Conservation (phyloP, 176 grass and related monocot species). For the Thinopyrum elongatum region DNA sequence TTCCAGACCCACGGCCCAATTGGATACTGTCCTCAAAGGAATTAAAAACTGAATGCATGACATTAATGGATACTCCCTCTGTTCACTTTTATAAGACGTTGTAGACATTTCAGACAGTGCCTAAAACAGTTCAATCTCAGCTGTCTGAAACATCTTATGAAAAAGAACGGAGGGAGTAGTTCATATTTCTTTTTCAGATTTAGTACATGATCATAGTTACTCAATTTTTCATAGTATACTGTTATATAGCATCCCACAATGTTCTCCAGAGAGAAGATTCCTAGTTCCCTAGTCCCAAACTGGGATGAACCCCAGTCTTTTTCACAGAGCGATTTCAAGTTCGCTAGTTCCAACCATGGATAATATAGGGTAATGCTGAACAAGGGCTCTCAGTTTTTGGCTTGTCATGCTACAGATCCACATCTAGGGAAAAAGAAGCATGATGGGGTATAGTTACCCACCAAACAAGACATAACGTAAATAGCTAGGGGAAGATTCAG, state of each 20-base stretch:
- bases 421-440: background rate
- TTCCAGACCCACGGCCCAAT: background rate
- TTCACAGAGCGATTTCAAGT: background rate
- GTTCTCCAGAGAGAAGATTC: background rate
- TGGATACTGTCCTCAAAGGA: background rate
- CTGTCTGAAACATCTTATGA: no score
- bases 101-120: no score
- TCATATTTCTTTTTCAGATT: background rate
- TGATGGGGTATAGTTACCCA: background rate
- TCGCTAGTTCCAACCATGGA: background rate
- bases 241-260: background rate
- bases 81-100: no score
- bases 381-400: background rate
- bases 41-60: background rate
- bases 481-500: background rate
- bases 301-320: background rate
- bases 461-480: background rate
- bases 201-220: background rate
- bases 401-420: background rate
- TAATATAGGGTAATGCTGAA: background rate
- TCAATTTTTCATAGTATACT: background rate
- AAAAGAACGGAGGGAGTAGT: background rate
- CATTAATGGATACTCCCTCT: background rate
- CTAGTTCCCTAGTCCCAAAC: background rate
- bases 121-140: no score